phyloP scores from a whole-genome alignment of 2,329 filamentous ascomycete genomes.

The Gaeumannomyces tritici region DNA sequence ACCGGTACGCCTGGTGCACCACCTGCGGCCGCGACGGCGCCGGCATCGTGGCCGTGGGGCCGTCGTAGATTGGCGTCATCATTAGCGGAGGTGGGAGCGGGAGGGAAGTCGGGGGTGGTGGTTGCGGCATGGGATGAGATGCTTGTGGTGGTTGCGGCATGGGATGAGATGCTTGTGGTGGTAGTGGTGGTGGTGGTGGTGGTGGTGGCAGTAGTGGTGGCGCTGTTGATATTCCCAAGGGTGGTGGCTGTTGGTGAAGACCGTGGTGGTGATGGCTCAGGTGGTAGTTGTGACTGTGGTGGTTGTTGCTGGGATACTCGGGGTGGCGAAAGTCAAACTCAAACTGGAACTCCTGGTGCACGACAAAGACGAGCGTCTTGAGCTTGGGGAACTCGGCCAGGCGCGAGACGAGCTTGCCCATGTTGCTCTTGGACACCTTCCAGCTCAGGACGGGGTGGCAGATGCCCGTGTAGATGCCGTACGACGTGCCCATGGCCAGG shows the following conservation, averaged over 20 bases:
- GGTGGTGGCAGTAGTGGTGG: background rate
- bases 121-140: background rate
- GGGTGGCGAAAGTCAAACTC: constrained; percentile 25
- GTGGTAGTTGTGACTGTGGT: constrained; percentile 4
- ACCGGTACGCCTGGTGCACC: constrained; percentile 35
- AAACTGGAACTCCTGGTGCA: constrained; percentile 38
- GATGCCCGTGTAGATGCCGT: constrained; percentile 33
- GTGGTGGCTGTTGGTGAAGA: background rate
- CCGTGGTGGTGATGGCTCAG: background rate
- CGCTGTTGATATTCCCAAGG: background rate
- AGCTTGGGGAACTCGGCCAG: constrained; percentile 30
- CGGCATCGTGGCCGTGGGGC: constrained; percentile 2
- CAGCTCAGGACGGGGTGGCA: constrained; percentile 34
- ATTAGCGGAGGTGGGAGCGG: background rate
- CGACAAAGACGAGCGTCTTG: constrained; percentile 31
- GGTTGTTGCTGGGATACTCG: constrained; percentile 9
- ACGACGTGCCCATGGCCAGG: constrained; percentile 34
- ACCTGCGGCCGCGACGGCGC: constrained; percentile 22
- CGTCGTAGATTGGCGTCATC: constrained; percentile 1
- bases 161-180: background rate
- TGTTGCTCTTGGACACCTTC: constrained; percentile 31
- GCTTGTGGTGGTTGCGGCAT: background rate
- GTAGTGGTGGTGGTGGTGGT: background rate
- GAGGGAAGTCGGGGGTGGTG: background rate
- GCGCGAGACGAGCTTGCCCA: constrained; percentile 29